These are phyloP conservation scores for Cucurbita ficifolia DNA, from an alignment of 306 rosid species.

Conservation along the genomic window DNA sequence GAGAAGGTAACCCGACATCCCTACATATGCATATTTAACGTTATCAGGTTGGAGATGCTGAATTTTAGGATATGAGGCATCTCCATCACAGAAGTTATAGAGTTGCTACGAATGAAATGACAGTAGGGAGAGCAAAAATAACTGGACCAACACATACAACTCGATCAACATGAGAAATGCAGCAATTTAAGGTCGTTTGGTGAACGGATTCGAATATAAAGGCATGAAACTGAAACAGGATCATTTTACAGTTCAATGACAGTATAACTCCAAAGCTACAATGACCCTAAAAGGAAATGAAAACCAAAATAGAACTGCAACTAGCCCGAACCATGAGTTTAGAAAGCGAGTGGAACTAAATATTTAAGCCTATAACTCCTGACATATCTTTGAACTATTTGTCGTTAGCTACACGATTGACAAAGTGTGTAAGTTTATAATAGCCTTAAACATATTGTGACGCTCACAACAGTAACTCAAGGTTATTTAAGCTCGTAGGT, in stretches of 20 bases:
- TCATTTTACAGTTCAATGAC: background rate
- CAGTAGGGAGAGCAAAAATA: background rate
- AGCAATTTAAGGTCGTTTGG: background rate
- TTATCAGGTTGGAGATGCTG: background rate
- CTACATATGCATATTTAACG: conserved; percentile 20
- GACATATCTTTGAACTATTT: background rate
- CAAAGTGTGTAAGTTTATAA: background rate
- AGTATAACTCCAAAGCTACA: background rate
- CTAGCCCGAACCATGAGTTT: background rate
- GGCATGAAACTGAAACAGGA: background rate
- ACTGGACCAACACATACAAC: background rate
- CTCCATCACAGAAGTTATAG: background rate
- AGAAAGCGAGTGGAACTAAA: background rate
- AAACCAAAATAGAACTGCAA: background rate
- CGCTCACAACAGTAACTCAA: background rate
- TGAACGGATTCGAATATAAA: background rate
- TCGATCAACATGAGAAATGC: background rate
- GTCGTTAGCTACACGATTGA: background rate
- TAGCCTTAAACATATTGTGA: background rate
- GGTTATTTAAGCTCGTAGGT: background rate
- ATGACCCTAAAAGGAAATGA: background rate
- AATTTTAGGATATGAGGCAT: background rate
- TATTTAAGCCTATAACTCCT: background rate
- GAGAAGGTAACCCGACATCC: conserved; percentile 16
- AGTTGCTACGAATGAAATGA: background rate